Base-by-base conservation (phyloP, 345 rosid species). In the Populus alba region DNA sequence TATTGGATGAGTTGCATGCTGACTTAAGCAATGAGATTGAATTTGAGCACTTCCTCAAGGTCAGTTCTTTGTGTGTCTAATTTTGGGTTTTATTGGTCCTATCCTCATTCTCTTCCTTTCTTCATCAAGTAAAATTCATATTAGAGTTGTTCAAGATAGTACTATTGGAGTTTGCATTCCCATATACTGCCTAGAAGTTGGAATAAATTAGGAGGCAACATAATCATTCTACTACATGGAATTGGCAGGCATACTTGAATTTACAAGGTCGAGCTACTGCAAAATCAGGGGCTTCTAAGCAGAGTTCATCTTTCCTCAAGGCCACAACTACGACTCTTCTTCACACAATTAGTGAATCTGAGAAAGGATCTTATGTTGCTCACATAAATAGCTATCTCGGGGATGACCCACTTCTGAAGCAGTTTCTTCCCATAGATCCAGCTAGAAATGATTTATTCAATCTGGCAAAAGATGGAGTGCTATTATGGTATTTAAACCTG, bases 401-500 rank as follows among this genome's bases (percentile, higher is more conserved):
- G 63, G 98, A 95, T 75, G 98, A 95, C 68, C 91, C 41, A 7
- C 7, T 38, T 38, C 41, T 7, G 9, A 38, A 38, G 41, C 41
- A 7, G 7, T 38, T 38, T 38, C 41, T 38, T 38, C 41, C 41
- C 0, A 38, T 38, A 38, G 41, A 38, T 38, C 94, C 97, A 27
- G 76, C 87, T 53, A 73, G 97, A 73, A 90, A 90, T 75, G 95
- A 88, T 35, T 79, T 95, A 76, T 92, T 88, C 82, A 77, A 91
- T 81, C 89, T 95, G 66, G 94, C 90, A 39, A 93, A 88, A 86
- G 98, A 93, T 82, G 98, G 97, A 59, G 94, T 95, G 35, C 91
- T 95, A 73, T 78, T 93, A 77, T 95, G 97, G 97, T 95, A 87
- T 67, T 72, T 71, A 63, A 74, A 76, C 39, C 8, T 66, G 66